Evolutionary conservation across 106 monocot genomes (phyloP), one percentile per base, ranked within the genome.

Genomic region (Posidonia australis): DNA sequence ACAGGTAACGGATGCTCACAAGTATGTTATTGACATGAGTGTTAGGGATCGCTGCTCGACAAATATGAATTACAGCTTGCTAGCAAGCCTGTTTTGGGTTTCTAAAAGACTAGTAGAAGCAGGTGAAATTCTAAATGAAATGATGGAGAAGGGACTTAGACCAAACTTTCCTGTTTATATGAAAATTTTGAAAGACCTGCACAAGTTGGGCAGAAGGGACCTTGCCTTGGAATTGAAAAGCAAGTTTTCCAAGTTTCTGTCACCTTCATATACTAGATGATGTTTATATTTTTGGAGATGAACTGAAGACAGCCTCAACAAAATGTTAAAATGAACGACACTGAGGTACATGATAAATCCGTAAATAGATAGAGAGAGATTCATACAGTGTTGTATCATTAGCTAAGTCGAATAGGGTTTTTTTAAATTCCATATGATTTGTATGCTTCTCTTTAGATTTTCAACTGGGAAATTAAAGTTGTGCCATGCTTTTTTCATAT

Each of bases 61-160:
- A 10, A 90, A 82, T 67, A 60, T 67, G 76, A 87, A 84, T 67
- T 96, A 84, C 45, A 87, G 90, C 58, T 78, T 84, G 59, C 75
- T 90, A 32, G 81, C 78, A 13, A 73, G 59, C 9, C 76, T 94
- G 30, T 72, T 76, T 20, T 53, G 30, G 44, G 19, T 29, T 14
- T 72, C 81, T 13, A 78, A 81, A 52, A 81, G 69, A 62, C 56
- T 67, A 10, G 66, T 73, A 5, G 82, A 94, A 63, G 86, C 93
- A 46, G 75, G 73, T 57, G 54, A 57, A 10, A 25, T 86, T 58
- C 83, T 94, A 20, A 52, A 66, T 70, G 89, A 86, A 54, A 82
- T 94, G 93, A 89, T 94, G 93, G 80, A 66, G 49, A 81, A 86
- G 68, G 77, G 77, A 14, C 73, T 86, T 25, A 83, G 67, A 31